Evolutionary conservation across 257 asterid genomes (phyloP).

Genomic region (Solanum clarkiae): DNA sequence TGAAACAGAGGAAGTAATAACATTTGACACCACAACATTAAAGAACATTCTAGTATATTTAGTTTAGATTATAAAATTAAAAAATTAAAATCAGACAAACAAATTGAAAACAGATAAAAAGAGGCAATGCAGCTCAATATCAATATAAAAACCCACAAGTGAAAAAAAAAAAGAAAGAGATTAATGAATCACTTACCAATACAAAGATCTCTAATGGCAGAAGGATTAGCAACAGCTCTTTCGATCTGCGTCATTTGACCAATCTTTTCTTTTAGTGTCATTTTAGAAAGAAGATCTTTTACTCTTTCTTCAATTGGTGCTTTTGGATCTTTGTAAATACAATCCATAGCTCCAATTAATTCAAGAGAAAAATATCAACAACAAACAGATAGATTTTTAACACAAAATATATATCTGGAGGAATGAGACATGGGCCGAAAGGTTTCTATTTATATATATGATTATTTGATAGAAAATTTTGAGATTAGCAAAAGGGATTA

Average conservation of each 20-base stretch:
- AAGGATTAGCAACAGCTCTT: constrained; percentile 43
- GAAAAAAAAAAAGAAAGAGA: neutral
- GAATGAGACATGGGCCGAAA: neutral
- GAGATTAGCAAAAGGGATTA: neutral
- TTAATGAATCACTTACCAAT: constrained; percentile 21
- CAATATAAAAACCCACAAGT: neutral
- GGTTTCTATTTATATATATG: neutral
- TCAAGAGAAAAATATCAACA: neutral
- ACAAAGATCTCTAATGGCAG: constrained; percentile 31
- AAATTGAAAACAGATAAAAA: neutral
- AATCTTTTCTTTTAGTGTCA: constrained; percentile 81
- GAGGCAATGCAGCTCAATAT: neutral
- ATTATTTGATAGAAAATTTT: neutral
- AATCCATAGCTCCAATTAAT: constrained; percentile 22
- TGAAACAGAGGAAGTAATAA: too few species aligned
- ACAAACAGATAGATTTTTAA: neutral
- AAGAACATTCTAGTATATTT: neutral
- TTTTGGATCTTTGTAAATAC: constrained; percentile 60
- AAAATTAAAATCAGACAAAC: too few species aligned
- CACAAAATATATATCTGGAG: neutral
- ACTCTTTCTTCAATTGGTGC: constrained; percentile 72
- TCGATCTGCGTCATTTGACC: constrained; percentile 94
- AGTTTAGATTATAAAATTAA: neutral
- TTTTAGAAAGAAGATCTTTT: constrained; percentile 66
- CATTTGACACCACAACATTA: neutral